These are phyloP conservation scores for Excoecaria agallocha DNA, from an alignment of 345 rosid species.

Conservation along the genomic window DNA sequence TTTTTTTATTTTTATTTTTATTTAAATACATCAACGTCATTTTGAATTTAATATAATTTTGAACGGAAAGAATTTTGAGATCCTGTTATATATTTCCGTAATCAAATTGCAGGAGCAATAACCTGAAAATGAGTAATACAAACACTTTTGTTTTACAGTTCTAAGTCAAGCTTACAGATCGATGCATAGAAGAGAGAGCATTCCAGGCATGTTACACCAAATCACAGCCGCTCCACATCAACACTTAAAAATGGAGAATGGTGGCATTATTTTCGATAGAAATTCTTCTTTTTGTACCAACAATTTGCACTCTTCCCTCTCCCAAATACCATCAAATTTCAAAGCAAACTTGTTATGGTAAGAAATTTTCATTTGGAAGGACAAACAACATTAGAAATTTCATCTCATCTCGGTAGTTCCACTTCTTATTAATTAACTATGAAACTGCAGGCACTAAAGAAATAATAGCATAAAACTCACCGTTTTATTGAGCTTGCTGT, in stretches of 20 bases:
- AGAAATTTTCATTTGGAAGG: not conserved
- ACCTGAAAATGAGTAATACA: too few species aligned
- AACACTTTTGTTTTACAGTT: slow-evolving; percentile 20
- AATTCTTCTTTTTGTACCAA: slow-evolving; percentile 19
- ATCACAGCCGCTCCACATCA: slow-evolving; percentile 23
- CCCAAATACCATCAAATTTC: slow-evolving; percentile 21
- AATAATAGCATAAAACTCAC: too few species aligned
- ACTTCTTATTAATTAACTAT: not conserved
- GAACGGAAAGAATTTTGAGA: too few species aligned
- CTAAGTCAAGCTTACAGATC: slow-evolving; percentile 26
- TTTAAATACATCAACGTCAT: too few species aligned
- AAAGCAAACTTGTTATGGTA: slow-evolving; percentile 32
- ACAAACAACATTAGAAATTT: too few species aligned
- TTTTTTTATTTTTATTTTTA: too few species aligned
- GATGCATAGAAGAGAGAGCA: slow-evolving; percentile 26
- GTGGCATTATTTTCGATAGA: slow-evolving; percentile 33
- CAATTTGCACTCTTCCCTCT: slow-evolving; percentile 19
- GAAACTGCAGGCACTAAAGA: slow-evolving; percentile 21
- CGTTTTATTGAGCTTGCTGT: too few species aligned
- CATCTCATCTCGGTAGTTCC: not conserved
- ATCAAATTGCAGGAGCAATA: too few species aligned
- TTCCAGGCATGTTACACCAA: slow-evolving; percentile 18
- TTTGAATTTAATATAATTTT: too few species aligned
- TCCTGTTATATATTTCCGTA: too few species aligned
- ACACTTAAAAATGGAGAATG: slow-evolving; percentile 44